phyloP scores from a whole-genome alignment of 2,329 filamentous ascomycete species.

The Cytospora leucostoma region DNA sequence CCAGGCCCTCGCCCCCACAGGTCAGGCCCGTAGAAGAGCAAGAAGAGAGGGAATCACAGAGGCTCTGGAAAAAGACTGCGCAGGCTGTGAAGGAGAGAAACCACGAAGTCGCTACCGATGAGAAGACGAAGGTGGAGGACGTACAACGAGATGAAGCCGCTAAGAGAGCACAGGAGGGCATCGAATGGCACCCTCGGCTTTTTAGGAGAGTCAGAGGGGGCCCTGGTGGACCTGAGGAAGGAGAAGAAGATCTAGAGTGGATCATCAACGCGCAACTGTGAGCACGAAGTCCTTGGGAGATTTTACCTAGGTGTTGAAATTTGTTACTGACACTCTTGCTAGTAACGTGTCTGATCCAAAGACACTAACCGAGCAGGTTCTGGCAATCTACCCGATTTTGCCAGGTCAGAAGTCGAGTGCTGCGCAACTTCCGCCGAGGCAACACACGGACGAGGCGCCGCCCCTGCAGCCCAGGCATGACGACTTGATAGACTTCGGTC shows the following conservation, averaged over 20 bases:
- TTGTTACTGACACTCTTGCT: constrained; percentile 43
- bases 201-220: constrained; percentile 77
- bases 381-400: constrained; percentile 82
- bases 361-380: constrained; percentile 77
- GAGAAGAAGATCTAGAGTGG: constrained; percentile 90
- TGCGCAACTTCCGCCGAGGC: constrained; percentile 58
- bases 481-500: constrained; percentile 61
- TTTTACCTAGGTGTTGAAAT: background rate
- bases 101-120: constrained; percentile 86
- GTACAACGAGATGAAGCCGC: constrained; percentile 87
- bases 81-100: constrained; percentile 81
- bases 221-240: constrained; percentile 71
- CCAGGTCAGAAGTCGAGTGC: constrained; percentile 67
- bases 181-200: constrained; percentile 85
- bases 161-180: constrained; percentile 71
- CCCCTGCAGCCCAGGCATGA: constrained; percentile 26
- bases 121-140: constrained; percentile 96
- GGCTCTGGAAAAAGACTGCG: constrained; percentile 79
- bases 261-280: constrained; percentile 88
- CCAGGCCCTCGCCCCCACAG: constrained; percentile 73
- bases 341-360: constrained; percentile 57
- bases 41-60: constrained; percentile 85
- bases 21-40: constrained; percentile 83
- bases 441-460: constrained; percentile 31
- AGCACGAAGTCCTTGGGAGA: constrained; percentile 32